These are phyloP conservation scores for Microcos paniculata DNA, from an alignment of 345 rosid genomes.

Conservation along the genomic window DNA sequence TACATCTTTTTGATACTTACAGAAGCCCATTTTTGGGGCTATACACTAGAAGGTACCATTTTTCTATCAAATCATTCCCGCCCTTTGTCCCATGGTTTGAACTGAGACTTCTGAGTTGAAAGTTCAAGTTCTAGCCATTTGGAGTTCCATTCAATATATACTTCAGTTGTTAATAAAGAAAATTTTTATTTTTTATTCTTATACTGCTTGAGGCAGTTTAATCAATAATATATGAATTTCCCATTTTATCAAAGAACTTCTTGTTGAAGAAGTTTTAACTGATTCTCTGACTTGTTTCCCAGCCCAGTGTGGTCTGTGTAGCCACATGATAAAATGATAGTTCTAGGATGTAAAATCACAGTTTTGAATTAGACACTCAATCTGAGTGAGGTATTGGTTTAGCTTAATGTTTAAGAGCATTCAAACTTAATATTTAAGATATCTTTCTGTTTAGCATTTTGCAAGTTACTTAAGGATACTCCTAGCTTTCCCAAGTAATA, in stretches of 20 bases:
- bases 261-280: neutral
- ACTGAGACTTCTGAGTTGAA: neutral
- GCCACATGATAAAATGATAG: neutral
- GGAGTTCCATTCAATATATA: neutral
- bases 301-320: no score
- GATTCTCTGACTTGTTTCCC: neutral
- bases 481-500: neutral
- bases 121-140: neutral
- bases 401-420: neutral
- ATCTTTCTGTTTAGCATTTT: neutral
- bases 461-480: neutral
- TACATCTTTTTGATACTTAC: neutral
- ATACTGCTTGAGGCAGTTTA: neutral
- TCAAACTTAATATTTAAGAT: neutral
- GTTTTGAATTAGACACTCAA: neutral
- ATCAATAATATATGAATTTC: neutral
- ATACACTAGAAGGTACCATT: neutral
- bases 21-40: neutral
- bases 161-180: neutral
- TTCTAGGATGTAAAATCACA: neutral
- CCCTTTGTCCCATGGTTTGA: neutral
- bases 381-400: neutral
- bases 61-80: neutral
- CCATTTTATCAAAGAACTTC: neutral
- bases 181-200: neutral